phyloP scores from a whole-genome alignment of 768 basidiomycete species.

The Lactarius hatsudake region DNA sequence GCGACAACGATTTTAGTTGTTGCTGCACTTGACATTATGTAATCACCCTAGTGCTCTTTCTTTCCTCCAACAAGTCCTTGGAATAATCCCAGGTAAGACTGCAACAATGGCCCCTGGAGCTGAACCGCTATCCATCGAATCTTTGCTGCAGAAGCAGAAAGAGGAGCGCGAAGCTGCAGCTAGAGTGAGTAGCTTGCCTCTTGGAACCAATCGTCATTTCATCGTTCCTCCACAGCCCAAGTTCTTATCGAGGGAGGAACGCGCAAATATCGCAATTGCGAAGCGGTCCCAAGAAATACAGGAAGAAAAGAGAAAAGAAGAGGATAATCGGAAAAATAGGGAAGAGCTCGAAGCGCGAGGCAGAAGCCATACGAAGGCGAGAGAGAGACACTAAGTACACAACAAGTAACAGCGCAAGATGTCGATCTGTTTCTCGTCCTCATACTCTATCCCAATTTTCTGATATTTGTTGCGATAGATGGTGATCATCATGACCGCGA shows the following conservation, averaged over 20 bases:
- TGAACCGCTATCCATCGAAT: conserved; percentile 87
- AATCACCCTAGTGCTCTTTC: background rate
- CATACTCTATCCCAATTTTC: conserved; percentile 5
- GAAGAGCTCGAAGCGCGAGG: conserved; percentile 77
- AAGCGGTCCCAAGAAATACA: conserved; percentile 82
- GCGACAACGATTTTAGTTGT: background rate
- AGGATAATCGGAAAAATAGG: conserved; percentile 56
- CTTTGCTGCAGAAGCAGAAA: conserved; percentile 81
- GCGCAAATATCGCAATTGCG: conserved; percentile 83
- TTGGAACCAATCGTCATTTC: conserved; percentile 2
- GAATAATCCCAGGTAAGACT: conserved; percentile 10
- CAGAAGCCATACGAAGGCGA: conserved; percentile 57
- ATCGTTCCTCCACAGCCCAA: conserved; percentile 61
- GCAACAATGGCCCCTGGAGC: conserved; percentile 46
- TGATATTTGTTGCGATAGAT: conserved; percentile 31
- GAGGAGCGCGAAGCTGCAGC: conserved; percentile 86
- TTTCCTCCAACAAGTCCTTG: background rate
- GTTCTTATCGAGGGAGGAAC: conserved; percentile 90
- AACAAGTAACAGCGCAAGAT: conserved; percentile 40
- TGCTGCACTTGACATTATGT: background rate
- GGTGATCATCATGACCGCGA: conserved; percentile 39
- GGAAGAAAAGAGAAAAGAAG: conserved; percentile 65
- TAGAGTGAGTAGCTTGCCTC: conserved; percentile 53
- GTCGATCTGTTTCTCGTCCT: conserved; percentile 33
- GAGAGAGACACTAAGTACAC: conserved; percentile 46